These are phyloP conservation scores for Aureobasidium zeae DNA, from an alignment of 2,329 filamentous ascomycete species.

Conservation along the genomic window DNA sequence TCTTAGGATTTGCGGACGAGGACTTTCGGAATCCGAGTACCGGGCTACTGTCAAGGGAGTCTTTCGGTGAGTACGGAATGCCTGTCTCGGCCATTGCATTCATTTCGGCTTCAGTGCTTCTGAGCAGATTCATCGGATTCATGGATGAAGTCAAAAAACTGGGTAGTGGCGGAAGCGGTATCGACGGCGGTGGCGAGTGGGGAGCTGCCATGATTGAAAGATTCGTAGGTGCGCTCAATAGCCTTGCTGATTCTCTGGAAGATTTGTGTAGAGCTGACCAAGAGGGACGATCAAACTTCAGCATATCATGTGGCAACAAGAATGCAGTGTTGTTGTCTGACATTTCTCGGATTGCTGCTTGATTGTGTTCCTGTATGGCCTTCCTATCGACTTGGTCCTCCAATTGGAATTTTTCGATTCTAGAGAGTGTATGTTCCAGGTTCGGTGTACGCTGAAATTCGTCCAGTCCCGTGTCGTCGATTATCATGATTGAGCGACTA, in stretches of 20 bases:
- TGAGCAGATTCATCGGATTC: neutral
- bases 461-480: slow-evolving; percentile 56
- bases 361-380: slow-evolving; percentile 2
- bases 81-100: neutral
- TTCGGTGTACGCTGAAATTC: slow-evolving; percentile 13
- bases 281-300: neutral
- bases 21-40: slow-evolving; percentile 4
- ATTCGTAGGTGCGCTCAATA: neutral
- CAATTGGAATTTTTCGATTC: neutral
- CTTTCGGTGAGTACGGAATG: neutral
- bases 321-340: slow-evolving; percentile 13
- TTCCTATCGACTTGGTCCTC: neutral
- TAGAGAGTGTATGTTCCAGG: slow-evolving; percentile 6
- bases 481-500: slow-evolving; percentile 86
- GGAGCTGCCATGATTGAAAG: slow-evolving; percentile 5
- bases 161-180: slow-evolving; percentile 6
- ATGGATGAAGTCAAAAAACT: no score
- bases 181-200: slow-evolving; percentile 3
- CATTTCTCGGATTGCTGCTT: neutral
- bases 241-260: no score
- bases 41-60: neutral
- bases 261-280: neutral
- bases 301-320: slow-evolving; percentile 1
- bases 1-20: slow-evolving; percentile 1
- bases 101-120: neutral